These are phyloP conservation scores for Ramaria sp. DNA, from an alignment of 768 basidiomycete species.

Conservation along the genomic window DNA sequence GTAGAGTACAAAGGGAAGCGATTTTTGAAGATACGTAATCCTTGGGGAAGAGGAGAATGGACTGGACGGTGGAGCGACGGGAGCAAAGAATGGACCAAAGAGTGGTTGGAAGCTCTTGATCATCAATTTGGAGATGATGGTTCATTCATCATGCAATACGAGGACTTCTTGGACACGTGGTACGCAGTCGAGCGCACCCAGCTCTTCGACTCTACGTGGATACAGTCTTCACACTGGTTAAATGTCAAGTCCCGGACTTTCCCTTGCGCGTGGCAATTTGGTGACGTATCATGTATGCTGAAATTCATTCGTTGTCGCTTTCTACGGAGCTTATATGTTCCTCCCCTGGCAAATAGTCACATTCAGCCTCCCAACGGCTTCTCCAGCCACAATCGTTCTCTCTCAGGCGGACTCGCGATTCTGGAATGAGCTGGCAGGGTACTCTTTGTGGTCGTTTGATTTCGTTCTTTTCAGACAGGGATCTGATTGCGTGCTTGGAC, in stretches of 20 bases:
- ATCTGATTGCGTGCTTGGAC: slow-evolving; percentile 20
- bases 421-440: slow-evolving; percentile 36
- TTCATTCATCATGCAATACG: slow-evolving; percentile 22
- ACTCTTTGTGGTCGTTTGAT: slow-evolving; percentile 37
- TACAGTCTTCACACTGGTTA: slow-evolving; percentile 39
- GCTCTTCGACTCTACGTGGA: slow-evolving; percentile 39
- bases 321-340: background rate
- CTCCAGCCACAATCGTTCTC: slow-evolving; percentile 39
- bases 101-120: slow-evolving; percentile 33
- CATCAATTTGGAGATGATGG: slow-evolving; percentile 20
- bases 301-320: slow-evolving; percentile 2
- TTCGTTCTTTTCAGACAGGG: slow-evolving; percentile 41
- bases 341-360: slow-evolving; percentile 26
- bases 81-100: slow-evolving; percentile 20
- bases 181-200: slow-evolving; percentile 33
- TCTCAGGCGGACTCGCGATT: slow-evolving; percentile 41
- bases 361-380: slow-evolving; percentile 29
- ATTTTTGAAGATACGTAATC: slow-evolving; percentile 40
- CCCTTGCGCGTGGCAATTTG: slow-evolving; percentile 40
- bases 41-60: slow-evolving; percentile 16
- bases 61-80: slow-evolving; percentile 16
- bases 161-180: slow-evolving; percentile 36
- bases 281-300: slow-evolving; percentile 42
- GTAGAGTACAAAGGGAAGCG: slow-evolving; percentile 34
- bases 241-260: slow-evolving; percentile 32